Percentiles rank a stretch among this genome's conserved stretches.
Evolutionary conservation across 352 stramenopile species (phyloP).

Genomic region (Pythium brassicae): DNA sequence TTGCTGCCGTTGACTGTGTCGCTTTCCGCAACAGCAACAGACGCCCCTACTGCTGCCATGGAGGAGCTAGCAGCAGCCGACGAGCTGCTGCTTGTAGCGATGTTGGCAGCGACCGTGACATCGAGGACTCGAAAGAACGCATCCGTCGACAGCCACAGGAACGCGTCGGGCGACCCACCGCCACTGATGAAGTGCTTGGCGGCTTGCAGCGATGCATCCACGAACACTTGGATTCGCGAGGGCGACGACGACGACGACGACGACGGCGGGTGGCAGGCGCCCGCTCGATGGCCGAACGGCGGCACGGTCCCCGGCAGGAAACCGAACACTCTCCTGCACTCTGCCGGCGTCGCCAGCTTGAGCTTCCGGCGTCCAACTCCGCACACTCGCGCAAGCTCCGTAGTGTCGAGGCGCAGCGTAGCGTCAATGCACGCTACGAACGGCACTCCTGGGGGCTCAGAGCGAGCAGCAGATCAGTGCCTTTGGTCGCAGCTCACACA

Average conservation of each 20-base stretch:
- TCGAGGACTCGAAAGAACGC: slow-evolving; percentile 42
- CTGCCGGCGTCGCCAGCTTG: slow-evolving; percentile 54
- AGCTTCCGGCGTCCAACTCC: slow-evolving; percentile 55
- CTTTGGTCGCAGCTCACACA: too few species aligned
- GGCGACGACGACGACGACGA: background rate
- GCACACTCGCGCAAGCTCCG: slow-evolving; percentile 40
- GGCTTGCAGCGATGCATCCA: slow-evolving; percentile 27
- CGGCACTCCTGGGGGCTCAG: slow-evolving; percentile 7
- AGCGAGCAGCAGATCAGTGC: too few species aligned
- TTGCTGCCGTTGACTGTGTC: background rate
- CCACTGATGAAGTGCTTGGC: slow-evolving; percentile 39
- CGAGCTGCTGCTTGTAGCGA: slow-evolving; percentile 20
- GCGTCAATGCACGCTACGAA: slow-evolving; percentile 58
- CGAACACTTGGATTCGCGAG: slow-evolving; percentile 29
- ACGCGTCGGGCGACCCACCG: slow-evolving; percentile 36
- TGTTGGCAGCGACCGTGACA: slow-evolving; percentile 29
- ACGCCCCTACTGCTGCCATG: slow-evolving; percentile 1
- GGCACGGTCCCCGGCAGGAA: slow-evolving; percentile 62
- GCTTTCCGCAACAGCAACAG: background rate
- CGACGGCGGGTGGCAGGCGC: too few species aligned
- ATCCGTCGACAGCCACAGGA: slow-evolving; percentile 33
- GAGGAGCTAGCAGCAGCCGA: background rate
- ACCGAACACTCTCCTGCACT: slow-evolving; percentile 58
- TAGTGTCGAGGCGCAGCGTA: slow-evolving; percentile 53
- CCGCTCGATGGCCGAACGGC: slow-evolving; percentile 40